A percentile compares a stretch with the other conserved stretches of the same genome.
Conservation (phyloP, 768 basidiomycete genomes). For the Collybia sordida region DNA sequence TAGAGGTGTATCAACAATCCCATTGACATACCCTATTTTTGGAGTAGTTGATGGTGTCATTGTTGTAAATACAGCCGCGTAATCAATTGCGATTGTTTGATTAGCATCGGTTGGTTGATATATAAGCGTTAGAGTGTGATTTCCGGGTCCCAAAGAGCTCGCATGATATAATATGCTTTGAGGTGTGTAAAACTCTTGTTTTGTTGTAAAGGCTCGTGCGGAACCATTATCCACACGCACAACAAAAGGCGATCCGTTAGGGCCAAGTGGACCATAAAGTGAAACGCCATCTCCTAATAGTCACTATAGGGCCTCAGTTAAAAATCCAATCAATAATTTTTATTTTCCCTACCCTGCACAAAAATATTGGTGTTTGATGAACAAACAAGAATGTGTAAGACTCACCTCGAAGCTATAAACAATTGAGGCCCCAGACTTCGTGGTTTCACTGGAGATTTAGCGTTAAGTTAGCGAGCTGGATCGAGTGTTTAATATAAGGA, state of each 20-base stretch:
- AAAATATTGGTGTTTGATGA: not conserved
- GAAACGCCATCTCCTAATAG: constrained; percentile 40
- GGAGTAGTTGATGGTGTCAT: too few relatives aligned
- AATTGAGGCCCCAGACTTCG: constrained; percentile 26
- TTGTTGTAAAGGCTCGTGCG: constrained; percentile 26
- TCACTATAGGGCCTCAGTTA: not conserved
- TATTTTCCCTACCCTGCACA: too few relatives aligned
- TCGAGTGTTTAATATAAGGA: too few relatives aligned
- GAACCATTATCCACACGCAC: too few relatives aligned
- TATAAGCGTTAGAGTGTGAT: constrained; percentile 6
- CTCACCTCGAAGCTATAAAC: constrained; percentile 40
- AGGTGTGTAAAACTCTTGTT: constrained; percentile 18
- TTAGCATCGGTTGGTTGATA: constrained; percentile 3
- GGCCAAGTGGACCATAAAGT: constrained; percentile 40
- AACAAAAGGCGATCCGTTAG: too few relatives aligned
- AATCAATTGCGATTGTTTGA: constrained; percentile 11
- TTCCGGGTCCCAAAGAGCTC: not conserved
- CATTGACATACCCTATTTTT: too few relatives aligned
- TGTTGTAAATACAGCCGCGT: constrained; percentile 11
- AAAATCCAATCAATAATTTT: too few relatives aligned
- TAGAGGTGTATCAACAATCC: too few relatives aligned
- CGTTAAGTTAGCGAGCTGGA: not conserved
- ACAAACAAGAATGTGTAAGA: not conserved
- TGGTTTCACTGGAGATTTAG: constrained; percentile 26
- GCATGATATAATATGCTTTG: constrained; percentile 25